Evolutionary conservation across 2,329 filamentous ascomycete species (phyloP).

Genomic region (Aaosphaeria arxii): DNA sequence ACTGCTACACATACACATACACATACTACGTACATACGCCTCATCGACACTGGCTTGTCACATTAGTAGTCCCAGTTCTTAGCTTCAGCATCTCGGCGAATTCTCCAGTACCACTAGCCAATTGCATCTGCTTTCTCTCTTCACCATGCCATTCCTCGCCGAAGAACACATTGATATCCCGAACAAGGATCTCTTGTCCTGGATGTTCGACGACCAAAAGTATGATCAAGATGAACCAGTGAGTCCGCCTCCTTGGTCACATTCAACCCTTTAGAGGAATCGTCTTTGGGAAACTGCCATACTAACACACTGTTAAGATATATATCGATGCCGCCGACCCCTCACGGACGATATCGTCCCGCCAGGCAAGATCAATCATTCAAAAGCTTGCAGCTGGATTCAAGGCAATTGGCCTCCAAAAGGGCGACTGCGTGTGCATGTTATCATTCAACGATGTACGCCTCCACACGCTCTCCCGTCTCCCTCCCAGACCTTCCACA

Average conservation of each 20-base stretch:
- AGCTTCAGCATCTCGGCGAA: too few relatives aligned
- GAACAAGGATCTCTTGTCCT: slow-evolving; percentile 1
- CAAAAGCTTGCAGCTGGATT: slow-evolving; percentile 51
- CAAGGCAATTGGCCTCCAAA: slow-evolving; percentile 41
- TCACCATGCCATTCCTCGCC: slow-evolving; percentile 1
- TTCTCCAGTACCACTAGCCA: not conserved
- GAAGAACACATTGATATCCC: not conserved
- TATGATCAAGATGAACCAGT: slow-evolving; percentile 4
- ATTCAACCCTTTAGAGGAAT: too few relatives aligned
- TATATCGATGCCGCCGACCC: slow-evolving; percentile 50
- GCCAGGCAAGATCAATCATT: slow-evolving; percentile 43
- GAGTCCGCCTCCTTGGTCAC: too few relatives aligned
- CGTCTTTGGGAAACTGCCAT: too few relatives aligned
- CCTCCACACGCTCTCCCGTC: slow-evolving; percentile 6
- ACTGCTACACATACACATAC: too few relatives aligned
- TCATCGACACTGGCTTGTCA: too few relatives aligned
- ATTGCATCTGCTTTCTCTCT: not conserved
- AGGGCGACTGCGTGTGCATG: slow-evolving; percentile 51
- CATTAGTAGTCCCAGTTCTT: too few relatives aligned
- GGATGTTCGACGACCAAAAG: not conserved
- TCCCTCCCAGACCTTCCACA: not conserved
- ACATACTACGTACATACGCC: too few relatives aligned
- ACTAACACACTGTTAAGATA: slow-evolving; percentile 29
- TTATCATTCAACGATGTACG: slow-evolving; percentile 54
- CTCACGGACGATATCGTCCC: slow-evolving; percentile 43